Base-by-base conservation (phyloP, 495 filamentous ascomycete species). In the Aspergillus kassunensis region DNA sequence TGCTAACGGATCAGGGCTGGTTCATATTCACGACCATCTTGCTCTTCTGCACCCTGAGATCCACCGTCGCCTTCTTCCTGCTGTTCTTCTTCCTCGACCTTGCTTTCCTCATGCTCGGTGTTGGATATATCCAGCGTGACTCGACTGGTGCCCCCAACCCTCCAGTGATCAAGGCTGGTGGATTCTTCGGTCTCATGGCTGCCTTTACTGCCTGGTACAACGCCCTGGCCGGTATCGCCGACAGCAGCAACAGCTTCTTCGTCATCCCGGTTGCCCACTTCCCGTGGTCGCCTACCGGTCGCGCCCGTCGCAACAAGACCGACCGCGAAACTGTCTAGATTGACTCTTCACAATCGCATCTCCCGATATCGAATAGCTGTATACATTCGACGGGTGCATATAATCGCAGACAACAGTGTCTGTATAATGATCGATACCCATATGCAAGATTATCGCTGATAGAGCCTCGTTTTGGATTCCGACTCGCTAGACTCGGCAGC, bases 121-220 rank as follows among this genome's bases (percentile, higher is more conserved):
- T 91, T 63, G 80, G 76, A 49, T 86, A 95, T 69, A 82, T 90
- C 58, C 60, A 78, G 23, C 70, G 70, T 50, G 60, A 67, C 62
- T 55, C 66, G 23, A 49, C 47, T 2, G 76, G 71, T 16, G 48
- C 30, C 2, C 73, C 78, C 45, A 75, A 84, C 58, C 29, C 58
- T 10, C 71, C 61, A 37, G 72, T 89, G 57, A 78, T 80, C 69
- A 88, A 86, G 73, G 87, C 89, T 23, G 92, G 90, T 59, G 93
- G 92, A 56, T 80, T 84, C 67, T 97, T 97, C 60, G 93, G 90
- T 52, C 72, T 97, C 60, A 57, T 96, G 18, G 85, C 91, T 13
- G 91, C 91, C 2, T 96, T 98, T 70, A 63, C 90, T 44, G 91
- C 91, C 6, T 97, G 92, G 93, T 97, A 96, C 73, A 96, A 97